These are phyloP conservation scores for Rhodamnia argentea DNA, from an alignment of 345 rosid genomes.

Conservation along the genomic window DNA sequence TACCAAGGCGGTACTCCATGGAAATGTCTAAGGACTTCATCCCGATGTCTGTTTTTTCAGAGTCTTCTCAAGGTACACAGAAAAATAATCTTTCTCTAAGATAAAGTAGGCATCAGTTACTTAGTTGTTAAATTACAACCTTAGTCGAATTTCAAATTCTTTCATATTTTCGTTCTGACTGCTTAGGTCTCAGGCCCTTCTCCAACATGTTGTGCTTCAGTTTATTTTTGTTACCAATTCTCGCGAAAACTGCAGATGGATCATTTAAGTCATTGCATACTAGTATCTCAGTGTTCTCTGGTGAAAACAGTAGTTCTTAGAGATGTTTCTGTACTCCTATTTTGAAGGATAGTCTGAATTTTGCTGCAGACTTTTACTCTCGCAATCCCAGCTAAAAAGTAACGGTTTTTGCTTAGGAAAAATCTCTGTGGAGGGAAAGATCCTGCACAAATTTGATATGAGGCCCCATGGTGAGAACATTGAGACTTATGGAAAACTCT, in stretches of 20 bases:
- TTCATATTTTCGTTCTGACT: neutral
- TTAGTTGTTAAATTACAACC: neutral
- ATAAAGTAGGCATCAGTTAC: neutral
- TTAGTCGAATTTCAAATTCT: neutral
- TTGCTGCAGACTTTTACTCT: neutral
- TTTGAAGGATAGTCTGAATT: neutral
- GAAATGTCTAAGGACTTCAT: constrained; percentile 68
- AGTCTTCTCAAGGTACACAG: constrained; percentile 50
- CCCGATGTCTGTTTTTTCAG: constrained; percentile 63
- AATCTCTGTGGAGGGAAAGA: constrained; percentile 62
- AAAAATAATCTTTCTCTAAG: neutral
- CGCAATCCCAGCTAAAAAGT: neutral
- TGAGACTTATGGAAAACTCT: constrained; percentile 67
- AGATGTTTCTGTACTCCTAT: neutral
- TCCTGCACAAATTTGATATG: constrained; percentile 75
- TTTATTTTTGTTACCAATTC: neutral
- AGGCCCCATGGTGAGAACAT: constrained; percentile 66
- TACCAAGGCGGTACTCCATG: constrained; percentile 55
- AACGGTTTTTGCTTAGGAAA: constrained; percentile 1
- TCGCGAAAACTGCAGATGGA: neutral
- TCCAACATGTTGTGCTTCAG: neutral
- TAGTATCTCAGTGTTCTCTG: neutral
- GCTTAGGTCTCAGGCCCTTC: neutral
- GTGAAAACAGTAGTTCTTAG: neutral
- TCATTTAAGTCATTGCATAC: neutral